Conservation (phyloP, 345 rosid genomes). For the Chamaenerion angustifolium region DNA sequence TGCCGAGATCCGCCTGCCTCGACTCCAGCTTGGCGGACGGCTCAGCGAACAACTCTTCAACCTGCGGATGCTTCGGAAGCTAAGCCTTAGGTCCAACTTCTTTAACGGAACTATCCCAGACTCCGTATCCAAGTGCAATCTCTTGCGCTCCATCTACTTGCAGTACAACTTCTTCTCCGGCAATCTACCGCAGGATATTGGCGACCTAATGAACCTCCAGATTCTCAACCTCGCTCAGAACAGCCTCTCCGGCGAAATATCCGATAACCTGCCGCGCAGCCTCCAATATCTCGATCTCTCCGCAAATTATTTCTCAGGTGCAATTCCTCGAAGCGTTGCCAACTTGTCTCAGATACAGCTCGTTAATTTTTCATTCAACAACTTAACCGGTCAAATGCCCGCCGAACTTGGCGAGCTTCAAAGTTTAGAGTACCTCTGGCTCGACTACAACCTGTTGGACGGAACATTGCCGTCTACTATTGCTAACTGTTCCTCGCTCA, state of each 20-base stretch:
- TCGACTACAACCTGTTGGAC: constrained; percentile 46
- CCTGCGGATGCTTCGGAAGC: constrained; percentile 39
- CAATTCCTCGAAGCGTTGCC: constrained; percentile 35
- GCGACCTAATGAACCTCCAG: constrained; percentile 44
- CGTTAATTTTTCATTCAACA: constrained; percentile 67
- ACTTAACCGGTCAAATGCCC: constrained; percentile 60
- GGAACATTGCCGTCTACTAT: constrained; percentile 80
- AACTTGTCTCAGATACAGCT: constrained; percentile 28
- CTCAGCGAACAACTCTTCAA: constrained; percentile 42
- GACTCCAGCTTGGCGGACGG: constrained; percentile 61
- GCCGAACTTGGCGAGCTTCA: constrained; percentile 52
- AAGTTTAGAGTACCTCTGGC: constrained; percentile 57
- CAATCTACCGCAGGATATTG: constrained; percentile 38
- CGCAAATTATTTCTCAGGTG: constrained; percentile 59
- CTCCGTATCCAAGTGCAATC: constrained; percentile 56
- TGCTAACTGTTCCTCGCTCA: constrained; percentile 64
- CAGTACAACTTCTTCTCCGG: constrained; percentile 90
- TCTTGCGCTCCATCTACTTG: constrained; percentile 54
- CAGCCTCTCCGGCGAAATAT: constrained; percentile 54
- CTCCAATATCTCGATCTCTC: constrained; percentile 62
- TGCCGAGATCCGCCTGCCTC: constrained; percentile 59
- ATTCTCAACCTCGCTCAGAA: constrained; percentile 57
- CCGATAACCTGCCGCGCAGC: constrained; percentile 26
- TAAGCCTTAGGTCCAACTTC: constrained; percentile 65
- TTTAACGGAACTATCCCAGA: constrained; percentile 67